Conservation (phyloP, 176 grass and related monocot species). For the Oryza brachyantha region DNA sequence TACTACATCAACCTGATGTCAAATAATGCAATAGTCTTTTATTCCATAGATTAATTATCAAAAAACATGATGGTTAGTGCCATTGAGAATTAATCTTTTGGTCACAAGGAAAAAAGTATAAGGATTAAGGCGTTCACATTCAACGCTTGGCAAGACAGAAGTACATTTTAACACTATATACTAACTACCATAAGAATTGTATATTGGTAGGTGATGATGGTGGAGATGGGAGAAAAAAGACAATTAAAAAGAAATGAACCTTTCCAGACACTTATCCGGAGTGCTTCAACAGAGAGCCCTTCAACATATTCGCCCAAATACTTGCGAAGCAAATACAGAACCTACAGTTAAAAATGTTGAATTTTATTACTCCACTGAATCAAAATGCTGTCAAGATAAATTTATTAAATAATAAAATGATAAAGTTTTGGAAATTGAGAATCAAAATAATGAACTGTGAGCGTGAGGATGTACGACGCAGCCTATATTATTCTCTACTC, state of each 20-base stretch:
- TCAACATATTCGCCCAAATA: slow-evolving; percentile 99
- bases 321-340: slow-evolving; percentile 83
- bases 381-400: slow-evolving; percentile 10
- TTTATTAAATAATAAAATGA: neutral
- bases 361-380: slow-evolving; percentile 10
- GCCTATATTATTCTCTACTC: neutral
- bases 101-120: neutral
- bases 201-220: slow-evolving; percentile 24
- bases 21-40: neutral
- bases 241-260: slow-evolving; percentile 42
- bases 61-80: neutral
- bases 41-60: neutral
- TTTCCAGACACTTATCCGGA: slow-evolving; percentile 98
- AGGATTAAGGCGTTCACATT: neutral
- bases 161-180: neutral
- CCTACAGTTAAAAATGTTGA: slow-evolving; percentile 43
- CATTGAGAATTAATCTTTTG: neutral
- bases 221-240: neutral
- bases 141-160: neutral
- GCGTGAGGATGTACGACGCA: neutral
- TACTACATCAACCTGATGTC: neutral
- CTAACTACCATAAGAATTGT: slow-evolving; percentile 2
- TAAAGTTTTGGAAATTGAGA: neutral
- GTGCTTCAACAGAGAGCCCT: slow-evolving; percentile 91
- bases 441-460: neutral